These are phyloP conservation scores for Aspergillus latus DNA, from an alignment of 2,329 filamentous ascomycete genomes.

Conservation along the genomic window DNA sequence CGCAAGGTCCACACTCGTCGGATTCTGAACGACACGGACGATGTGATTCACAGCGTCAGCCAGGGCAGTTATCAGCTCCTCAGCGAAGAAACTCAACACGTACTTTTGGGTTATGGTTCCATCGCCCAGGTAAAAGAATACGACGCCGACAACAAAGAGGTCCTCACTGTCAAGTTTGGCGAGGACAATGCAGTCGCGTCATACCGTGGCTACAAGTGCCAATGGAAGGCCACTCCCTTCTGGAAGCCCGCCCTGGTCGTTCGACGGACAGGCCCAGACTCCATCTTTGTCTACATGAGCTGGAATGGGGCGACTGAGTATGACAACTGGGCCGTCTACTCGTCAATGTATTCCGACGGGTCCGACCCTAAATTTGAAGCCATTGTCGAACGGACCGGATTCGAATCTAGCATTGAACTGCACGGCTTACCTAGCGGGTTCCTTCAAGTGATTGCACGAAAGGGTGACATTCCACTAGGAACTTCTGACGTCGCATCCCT, in stretches of 20 bases:
- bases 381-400: slow-evolving; percentile 27
- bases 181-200: slow-evolving; percentile 31
- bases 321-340: slow-evolving; percentile 37
- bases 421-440: slow-evolving; percentile 22
- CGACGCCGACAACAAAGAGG: slow-evolving; percentile 30
- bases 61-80: slow-evolving; percentile 33
- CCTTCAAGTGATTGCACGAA: slow-evolving; percentile 32
- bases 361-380: slow-evolving; percentile 23
- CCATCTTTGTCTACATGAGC: slow-evolving; percentile 36
- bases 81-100: slow-evolving; percentile 23
- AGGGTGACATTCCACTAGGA: slow-evolving; percentile 26
- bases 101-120: slow-evolving; percentile 38
- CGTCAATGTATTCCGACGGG: slow-evolving; percentile 20
- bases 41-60: slow-evolving; percentile 29
- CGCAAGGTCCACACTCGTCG: slow-evolving; percentile 25
- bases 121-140: slow-evolving; percentile 40
- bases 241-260: slow-evolving; percentile 28
- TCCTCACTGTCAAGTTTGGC: slow-evolving; percentile 36
- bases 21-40: slow-evolving; percentile 22
- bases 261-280: slow-evolving; percentile 14
- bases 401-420: slow-evolving; percentile 27
- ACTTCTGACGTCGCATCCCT: slow-evolving; percentile 21
- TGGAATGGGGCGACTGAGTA: slow-evolving; percentile 43
- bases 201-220: slow-evolving; percentile 38
- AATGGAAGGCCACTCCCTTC: slow-evolving; percentile 36